Evolutionary conservation across 495 filamentous ascomycete species (phyloP).

Genomic region (Sordaria brevicollis): DNA sequence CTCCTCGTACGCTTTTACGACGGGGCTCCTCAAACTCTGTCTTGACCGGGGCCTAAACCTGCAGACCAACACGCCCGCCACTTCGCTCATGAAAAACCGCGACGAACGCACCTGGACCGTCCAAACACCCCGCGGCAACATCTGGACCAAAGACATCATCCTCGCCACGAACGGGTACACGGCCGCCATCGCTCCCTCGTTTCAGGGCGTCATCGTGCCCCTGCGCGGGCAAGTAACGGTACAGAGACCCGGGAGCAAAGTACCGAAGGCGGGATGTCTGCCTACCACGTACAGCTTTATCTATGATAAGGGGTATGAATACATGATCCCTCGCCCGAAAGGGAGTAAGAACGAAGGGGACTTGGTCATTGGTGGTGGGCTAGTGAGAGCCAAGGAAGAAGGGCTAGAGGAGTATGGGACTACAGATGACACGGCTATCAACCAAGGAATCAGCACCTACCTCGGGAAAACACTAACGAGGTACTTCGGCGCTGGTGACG

Average conservation of each 20-base stretch:
- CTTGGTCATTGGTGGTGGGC: constrained; percentile 61
- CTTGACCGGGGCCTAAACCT: constrained; percentile 46
- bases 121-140: constrained; percentile 42
- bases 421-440: constrained; percentile 47
- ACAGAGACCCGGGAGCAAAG: constrained; percentile 40
- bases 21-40: constrained; percentile 47
- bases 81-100: constrained; percentile 17
- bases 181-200: constrained; percentile 40
- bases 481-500: constrained; percentile 38
- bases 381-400: constrained; percentile 31
- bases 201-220: constrained; percentile 54
- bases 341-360: constrained; percentile 40
- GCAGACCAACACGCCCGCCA: constrained; percentile 50
- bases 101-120: constrained; percentile 32
- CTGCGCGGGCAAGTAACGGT: constrained; percentile 58
- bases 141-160: constrained; percentile 46
- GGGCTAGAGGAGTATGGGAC: constrained; percentile 43
- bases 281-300: constrained; percentile 52
- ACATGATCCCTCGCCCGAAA: constrained; percentile 52
- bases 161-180: constrained; percentile 69
- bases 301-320: constrained; percentile 50
- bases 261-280: constrained; percentile 33
- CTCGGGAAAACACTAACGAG: constrained; percentile 32
- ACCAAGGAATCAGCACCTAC: constrained; percentile 44
- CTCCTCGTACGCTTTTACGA: constrained; percentile 53